A percentile compares a stretch with the other conserved stretches of the same genome.
Evolutionary conservation across 2,329 filamentous ascomycete genomes (phyloP).

Genomic region (Beauveria pseudobassiana): DNA sequence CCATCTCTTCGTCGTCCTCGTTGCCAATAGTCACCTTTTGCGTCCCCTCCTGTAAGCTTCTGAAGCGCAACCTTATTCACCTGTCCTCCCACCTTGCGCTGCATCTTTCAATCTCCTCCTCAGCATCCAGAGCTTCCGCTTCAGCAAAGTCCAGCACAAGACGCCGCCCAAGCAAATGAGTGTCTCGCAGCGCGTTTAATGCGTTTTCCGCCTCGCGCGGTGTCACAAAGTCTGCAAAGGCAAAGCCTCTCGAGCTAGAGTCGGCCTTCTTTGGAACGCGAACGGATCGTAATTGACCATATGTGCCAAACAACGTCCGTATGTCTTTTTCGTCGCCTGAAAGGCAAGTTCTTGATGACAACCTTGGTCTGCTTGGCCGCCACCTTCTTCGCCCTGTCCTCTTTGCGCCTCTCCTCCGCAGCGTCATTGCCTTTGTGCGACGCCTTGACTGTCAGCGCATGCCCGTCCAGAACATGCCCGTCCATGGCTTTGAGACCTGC

Average conservation of each 20-base stretch:
- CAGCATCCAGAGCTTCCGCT: constrained; percentile 80
- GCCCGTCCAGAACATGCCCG: constrained; percentile 76
- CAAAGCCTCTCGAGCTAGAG: constrained; percentile 81
- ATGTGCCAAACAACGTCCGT: constrained; percentile 74
- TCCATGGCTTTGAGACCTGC: constrained; percentile 82
- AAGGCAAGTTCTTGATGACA: constrained; percentile 96
- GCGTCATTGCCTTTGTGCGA: constrained; percentile 85
- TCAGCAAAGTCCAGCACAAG: constrained; percentile 89
- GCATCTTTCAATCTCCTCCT: constrained; percentile 95
- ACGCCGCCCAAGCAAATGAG: constrained; percentile 83
- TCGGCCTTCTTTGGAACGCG: constrained; percentile 95
- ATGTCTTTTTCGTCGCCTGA: constrained; percentile 93
- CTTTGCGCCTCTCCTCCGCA: constrained; percentile 74
- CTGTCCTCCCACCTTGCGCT: constrained; percentile 88
- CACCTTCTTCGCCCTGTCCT: constrained; percentile 75
- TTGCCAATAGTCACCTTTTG: constrained; percentile 84
- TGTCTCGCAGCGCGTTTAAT: constrained; percentile 83
- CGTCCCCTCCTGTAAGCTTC: constrained; percentile 77
- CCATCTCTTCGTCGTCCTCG: constrained; percentile 55
- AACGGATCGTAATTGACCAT: constrained; percentile 86
- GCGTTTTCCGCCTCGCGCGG: constrained; percentile 84
- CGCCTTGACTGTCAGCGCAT: constrained; percentile 75
- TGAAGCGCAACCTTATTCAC: constrained; percentile 86
- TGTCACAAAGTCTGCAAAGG: constrained; percentile 93
- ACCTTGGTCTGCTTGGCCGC: constrained; percentile 79